Evolutionary conservation across 805 yeast genomes (phyloP), one percentile per base, ranked within the genome.

Genomic region (Pichia paraexigua): DNA sequence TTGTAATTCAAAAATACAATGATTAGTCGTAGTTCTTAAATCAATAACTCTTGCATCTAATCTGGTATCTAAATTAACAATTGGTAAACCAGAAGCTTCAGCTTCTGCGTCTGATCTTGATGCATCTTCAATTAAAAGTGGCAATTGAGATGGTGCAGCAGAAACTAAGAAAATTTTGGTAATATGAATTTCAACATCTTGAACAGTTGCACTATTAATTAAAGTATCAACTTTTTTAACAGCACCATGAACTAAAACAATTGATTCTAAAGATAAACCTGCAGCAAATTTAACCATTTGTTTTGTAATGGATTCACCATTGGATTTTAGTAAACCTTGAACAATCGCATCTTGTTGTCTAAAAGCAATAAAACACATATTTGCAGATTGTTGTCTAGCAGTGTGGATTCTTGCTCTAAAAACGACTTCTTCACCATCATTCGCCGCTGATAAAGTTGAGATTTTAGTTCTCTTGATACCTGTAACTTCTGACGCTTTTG

Each of bases 211-310:
- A 46, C 94, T 83, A 66, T 87, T 89, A 68, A 94, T 83, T 53
- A 82, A 81, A 66, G 89, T 97, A 22, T 83, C 90, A 49, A 92
- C 90, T 63, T 89, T 89, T 59, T 72, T 80, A 43, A 92, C 92
- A 22, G 70, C 67, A 71, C 99, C 99, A 61, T 83, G 82, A 28
- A 94, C 96, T 47, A 94, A 73, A 17, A 94, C 97, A 70, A 94
- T 92, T 46, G 94, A 80, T 72, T 94, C 99, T 61, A 87, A 76
- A 65, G 82, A 86, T 66, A 94, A 78, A 37, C 86, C 73, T 40
- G 92, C 87, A 27, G 90, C 85, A 96, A 97, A 94, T 73, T 94
- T 94, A 59, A 91, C 95, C 92, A 94, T 87, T 68, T 86, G 96
- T 72, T 94, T 94, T 48, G 96, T 87, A 46, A 94, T 77, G 45